Evolutionary conservation across 2,329 filamentous ascomycete species (phyloP).

Genomic region (Aspergillus sp.): DNA sequence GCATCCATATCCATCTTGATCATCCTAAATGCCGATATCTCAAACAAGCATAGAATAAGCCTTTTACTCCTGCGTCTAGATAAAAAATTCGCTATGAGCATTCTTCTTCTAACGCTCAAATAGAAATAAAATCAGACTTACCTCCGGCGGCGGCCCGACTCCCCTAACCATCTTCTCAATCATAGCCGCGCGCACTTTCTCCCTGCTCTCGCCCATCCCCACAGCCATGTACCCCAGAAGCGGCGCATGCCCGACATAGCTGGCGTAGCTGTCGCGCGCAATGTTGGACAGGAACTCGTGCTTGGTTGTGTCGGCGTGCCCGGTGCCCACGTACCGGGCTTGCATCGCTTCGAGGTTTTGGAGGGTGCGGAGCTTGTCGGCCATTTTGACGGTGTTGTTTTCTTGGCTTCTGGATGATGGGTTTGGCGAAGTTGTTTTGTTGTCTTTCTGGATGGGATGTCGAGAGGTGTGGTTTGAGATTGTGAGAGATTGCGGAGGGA

Average conservation of each 20-base stretch:
- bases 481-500: too few species aligned
- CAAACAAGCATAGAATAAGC: not conserved
- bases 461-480: too few species aligned
- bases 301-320: conserved; percentile 93
- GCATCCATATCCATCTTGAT: not conserved
- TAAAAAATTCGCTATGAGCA: not conserved
- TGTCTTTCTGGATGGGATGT: not conserved
- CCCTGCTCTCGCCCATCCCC: conserved; percentile 79
- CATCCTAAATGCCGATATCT: not conserved
- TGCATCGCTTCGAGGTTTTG: conserved; percentile 98
- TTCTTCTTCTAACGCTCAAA: not conserved
- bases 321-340: conserved; percentile 92
- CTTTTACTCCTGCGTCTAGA: conserved; percentile 15
- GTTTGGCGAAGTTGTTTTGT: not conserved
- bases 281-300: conserved; percentile 98
- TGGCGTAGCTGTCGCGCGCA: conserved; percentile 86
- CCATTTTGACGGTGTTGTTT: conserved; percentile 50
- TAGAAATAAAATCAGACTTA: conserved; percentile 27
- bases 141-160: conserved; percentile 65
- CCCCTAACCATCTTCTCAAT: conserved; percentile 73
- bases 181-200: conserved; percentile 76
- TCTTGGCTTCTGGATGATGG: not conserved
- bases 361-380: conserved; percentile 95
- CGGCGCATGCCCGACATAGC: conserved; percentile 85
- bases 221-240: conserved; percentile 86